These are phyloP conservation scores for Asterionellopsis glacialis DNA, from an alignment of 108 stramenopile species.

Conservation along the genomic window DNA sequence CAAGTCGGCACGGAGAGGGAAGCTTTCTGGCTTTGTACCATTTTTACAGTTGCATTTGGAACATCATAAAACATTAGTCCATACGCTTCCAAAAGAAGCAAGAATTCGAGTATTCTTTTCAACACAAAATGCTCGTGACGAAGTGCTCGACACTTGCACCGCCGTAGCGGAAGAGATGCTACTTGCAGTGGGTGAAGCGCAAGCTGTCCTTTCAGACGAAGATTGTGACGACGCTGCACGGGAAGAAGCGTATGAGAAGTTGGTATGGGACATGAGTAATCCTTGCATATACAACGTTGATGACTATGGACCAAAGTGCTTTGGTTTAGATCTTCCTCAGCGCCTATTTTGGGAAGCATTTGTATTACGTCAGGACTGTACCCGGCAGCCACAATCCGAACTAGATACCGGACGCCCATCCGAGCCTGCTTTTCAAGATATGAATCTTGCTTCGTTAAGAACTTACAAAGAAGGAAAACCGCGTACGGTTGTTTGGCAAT, in stretches of 20 bases:
- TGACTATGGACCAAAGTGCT: slow-evolving; percentile 25
- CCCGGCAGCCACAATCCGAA: slow-evolving; percentile 21
- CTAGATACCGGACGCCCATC: slow-evolving; percentile 45
- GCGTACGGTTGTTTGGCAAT: slow-evolving; percentile 32
- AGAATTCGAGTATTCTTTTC: slow-evolving; percentile 29
- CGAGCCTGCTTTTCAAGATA: slow-evolving; percentile 46
- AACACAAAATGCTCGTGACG: too few relatives aligned
- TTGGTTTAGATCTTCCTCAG: slow-evolving; percentile 44
- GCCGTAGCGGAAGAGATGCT: too few relatives aligned
- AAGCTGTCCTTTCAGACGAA: too few relatives aligned
- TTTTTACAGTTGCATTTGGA: slow-evolving; percentile 66
- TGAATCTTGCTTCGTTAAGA: slow-evolving; percentile 36
- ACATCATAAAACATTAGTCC: slow-evolving; percentile 36
- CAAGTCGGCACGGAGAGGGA: slow-evolving; percentile 59
- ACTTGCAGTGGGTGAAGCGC: too few relatives aligned
- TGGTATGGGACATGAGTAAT: slow-evolving; percentile 11
- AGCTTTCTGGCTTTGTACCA: slow-evolving; percentile 55
- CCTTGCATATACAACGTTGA: slow-evolving; percentile 16
- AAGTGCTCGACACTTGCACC: too few relatives aligned
- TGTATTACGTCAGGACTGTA: slow-evolving; percentile 35
- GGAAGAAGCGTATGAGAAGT: neutral
- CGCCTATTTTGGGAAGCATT: slow-evolving; percentile 48
- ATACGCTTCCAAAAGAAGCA: slow-evolving; percentile 21
- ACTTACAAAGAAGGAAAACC: slow-evolving; percentile 11
- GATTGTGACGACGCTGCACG: neutral